A percentile compares a stretch with the other conserved stretches of the same genome.
Conservation (phyloP, 2,329 filamentous ascomycete species). For the Colletotrichum sp. region DNA sequence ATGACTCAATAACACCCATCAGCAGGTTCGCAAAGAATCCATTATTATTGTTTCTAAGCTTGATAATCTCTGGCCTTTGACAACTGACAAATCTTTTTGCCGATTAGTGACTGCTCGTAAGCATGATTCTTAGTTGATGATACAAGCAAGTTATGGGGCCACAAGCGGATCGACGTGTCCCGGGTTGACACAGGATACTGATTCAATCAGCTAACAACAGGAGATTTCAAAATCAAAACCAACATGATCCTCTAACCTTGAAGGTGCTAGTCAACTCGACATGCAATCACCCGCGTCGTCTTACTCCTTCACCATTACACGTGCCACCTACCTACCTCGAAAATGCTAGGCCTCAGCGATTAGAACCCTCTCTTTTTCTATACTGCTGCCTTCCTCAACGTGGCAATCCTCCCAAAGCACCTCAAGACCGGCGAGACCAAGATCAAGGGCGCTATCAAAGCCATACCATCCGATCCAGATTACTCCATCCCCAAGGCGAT, state of each 20-base stretch:
- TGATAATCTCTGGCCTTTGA: neutral
- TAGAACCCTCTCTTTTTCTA: neutral
- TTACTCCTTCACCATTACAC: neutral
- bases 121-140: neutral
- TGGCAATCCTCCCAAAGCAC: neutral
- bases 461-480: neutral
- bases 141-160: accelerated
- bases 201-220: neutral
- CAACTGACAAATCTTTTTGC: neutral
- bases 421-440: neutral
- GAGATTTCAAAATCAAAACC: neutral
- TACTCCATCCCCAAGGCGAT: neutral
- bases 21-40: accelerated
- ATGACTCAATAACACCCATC: neutral
- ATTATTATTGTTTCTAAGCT: neutral
- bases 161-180: neutral
- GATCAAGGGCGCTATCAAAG: neutral
- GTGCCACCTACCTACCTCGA: neutral
- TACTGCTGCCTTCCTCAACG: neutral
- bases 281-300: neutral
- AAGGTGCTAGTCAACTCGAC: accelerated
- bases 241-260: accelerated
- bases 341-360: neutral
- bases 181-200: neutral
- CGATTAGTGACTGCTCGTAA: neutral